A percentile compares a stretch with the other conserved stretches of the same genome.
Evolutionary conservation across 2,329 filamentous ascomycete species (phyloP).

Genomic region (Colletotrichum truncatum): DNA sequence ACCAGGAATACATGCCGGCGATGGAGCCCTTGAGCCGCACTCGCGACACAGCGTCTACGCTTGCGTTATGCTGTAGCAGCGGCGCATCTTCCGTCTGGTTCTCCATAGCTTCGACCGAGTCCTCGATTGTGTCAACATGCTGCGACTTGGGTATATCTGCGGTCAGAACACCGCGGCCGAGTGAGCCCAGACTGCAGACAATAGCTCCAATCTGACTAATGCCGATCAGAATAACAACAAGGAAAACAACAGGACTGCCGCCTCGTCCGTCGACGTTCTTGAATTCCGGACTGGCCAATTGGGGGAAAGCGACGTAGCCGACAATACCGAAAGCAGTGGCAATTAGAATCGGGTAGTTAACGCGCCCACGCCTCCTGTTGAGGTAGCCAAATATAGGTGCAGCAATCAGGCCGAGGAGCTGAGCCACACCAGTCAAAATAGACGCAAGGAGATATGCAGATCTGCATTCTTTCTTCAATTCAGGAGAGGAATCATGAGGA

Average conservation of each 20-base stretch:
- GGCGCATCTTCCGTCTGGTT: slow-evolving; percentile 53
- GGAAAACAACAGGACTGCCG: slow-evolving; percentile 74
- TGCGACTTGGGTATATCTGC: slow-evolving; percentile 49
- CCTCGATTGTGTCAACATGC: slow-evolving; percentile 36
- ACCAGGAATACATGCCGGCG: slow-evolving; percentile 92
- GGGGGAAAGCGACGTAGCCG: slow-evolving; percentile 81
- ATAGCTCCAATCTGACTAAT: slow-evolving; percentile 96
- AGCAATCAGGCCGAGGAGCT: slow-evolving; percentile 84
- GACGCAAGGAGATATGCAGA: slow-evolving; percentile 89
- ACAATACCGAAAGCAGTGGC: slow-evolving; percentile 78
- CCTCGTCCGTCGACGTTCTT: slow-evolving; percentile 70
- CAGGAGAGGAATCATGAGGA: slow-evolving; percentile 70
- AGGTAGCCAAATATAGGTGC: slow-evolving; percentile 90
- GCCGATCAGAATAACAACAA: slow-evolving; percentile 83
- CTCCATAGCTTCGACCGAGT: slow-evolving; percentile 34
- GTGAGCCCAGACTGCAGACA: slow-evolving; percentile 90
- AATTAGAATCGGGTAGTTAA: slow-evolving; percentile 79
- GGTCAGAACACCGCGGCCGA: slow-evolving; percentile 81
- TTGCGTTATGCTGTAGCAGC: slow-evolving; percentile 42
- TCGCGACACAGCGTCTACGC: slow-evolving; percentile 50
- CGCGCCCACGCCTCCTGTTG: slow-evolving; percentile 71
- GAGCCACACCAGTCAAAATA: slow-evolving; percentile 87
- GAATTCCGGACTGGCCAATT: slow-evolving; percentile 80
- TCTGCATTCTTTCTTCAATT: slow-evolving; percentile 86
- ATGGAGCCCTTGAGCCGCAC: slow-evolving; percentile 88